Conservation (phyloP, 1,284 basidiomycete genomes). For the Boletus subluridellus region DNA sequence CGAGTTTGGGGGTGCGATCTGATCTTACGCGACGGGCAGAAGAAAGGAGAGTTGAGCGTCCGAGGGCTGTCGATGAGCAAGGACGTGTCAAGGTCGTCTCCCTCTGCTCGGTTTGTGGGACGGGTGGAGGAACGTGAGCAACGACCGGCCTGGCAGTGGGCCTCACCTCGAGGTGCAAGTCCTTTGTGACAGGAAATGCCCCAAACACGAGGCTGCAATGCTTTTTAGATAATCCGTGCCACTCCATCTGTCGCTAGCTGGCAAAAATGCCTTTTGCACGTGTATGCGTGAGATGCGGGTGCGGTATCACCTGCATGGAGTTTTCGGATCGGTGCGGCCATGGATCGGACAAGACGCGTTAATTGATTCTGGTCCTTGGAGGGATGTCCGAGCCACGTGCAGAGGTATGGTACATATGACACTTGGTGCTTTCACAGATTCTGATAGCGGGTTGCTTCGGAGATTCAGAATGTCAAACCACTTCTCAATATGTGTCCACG, state of each 20-base stretch:
- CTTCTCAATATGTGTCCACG: background rate
- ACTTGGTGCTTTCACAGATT: background rate
- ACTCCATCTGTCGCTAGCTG: conserved; percentile 14
- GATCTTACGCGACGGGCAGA: background rate
- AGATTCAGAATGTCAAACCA: background rate
- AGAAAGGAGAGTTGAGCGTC: background rate
- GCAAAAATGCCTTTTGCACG: conserved; percentile 27
- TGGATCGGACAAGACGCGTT: conserved; percentile 8
- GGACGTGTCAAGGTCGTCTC: background rate
- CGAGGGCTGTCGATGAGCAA: background rate
- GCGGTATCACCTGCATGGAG: background rate
- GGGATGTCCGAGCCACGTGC: background rate
- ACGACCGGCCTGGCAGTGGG: background rate
- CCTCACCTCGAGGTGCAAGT: conserved; percentile 10
- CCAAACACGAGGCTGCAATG: conserved; percentile 23
- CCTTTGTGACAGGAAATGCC: conserved; percentile 21
- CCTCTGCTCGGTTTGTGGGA: background rate
- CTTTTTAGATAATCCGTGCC: conserved; percentile 27
- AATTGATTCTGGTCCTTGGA: background rate
- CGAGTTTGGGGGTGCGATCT: background rate
- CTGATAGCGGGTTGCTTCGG: background rate
- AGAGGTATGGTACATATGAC: background rate
- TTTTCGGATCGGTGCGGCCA: conserved; percentile 11
- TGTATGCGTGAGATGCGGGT: conserved; percentile 13
- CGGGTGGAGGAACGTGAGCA: background rate